Base-by-base conservation (phyloP, 2,329 filamentous ascomycete genomes). In the Trichoderma sp. region DNA sequence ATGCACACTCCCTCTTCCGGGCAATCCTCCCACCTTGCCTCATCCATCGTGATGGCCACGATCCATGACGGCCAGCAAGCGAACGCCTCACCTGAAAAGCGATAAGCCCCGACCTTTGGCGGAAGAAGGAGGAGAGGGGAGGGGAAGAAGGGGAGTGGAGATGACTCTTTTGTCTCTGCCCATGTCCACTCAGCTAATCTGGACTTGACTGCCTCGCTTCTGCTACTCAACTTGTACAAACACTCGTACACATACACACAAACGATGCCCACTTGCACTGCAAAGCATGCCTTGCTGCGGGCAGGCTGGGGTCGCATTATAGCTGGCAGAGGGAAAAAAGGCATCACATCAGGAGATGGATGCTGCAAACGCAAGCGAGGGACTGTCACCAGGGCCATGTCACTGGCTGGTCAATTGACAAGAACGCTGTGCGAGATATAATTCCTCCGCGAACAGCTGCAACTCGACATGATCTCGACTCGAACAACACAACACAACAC, bases 71-170 rank as follows among this genome's bases (percentile, higher is more conserved):
- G 28, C 68, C 50, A 70, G 50, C 50, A 50, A 61, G 55, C 62
- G 43, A 71, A 71, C 69, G 69, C 69, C 69, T 71, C 69, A 71
- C 69, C 69, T 71, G 69, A 67, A 65, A 71, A 23, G 39, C 69
- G 69, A 71, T 67, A 71, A 65, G 61, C 61, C 53, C 69, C 69
- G 69, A 53, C 23, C 66, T 36, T 39, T 39, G 36, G 36, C 15
- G 39, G 43, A 55, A n/a, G 43, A 15, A n/a, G 13, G 28, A 23
- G 13, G 9, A 15, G 64, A 23, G 47, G 64, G 12, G 63, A 39
- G 34, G 34, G 34, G 34, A 15, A 15, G 34, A 36, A 15, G 68
- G 12, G 4, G 58, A 57, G 67, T 63, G 58, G 58, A 6, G 66
- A 61, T 61, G 66, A 50, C 50, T 68, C 6, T 15, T 53, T 26